phyloP scores from a whole-genome alignment of 2,329 filamentous ascomycete species.

The Zymoseptoria ardabiliae region DNA sequence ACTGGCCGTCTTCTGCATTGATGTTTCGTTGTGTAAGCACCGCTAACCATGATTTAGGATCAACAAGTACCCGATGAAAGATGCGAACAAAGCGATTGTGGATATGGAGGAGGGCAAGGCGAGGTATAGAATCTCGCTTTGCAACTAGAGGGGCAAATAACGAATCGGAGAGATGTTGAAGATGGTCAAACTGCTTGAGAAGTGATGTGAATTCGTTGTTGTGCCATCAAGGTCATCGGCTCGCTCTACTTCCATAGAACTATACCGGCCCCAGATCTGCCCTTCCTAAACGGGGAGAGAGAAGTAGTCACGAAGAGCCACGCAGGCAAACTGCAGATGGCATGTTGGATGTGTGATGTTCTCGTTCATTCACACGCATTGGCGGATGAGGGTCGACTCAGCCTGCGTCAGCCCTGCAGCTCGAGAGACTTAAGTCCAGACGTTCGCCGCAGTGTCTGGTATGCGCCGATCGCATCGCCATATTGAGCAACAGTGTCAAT shows the following conservation, averaged over 20 bases:
- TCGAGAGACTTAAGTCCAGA: too few species aligned
- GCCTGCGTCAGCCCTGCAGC: too few species aligned
- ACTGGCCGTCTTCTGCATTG: background rate
- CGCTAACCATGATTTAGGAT: slow-evolving; percentile 32
- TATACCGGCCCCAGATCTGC: background rate
- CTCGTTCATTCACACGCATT: too few species aligned
- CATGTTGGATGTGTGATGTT: too few species aligned
- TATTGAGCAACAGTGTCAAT: too few species aligned
- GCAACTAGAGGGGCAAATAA: slow-evolving; percentile 11
- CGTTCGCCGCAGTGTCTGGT: too few species aligned
- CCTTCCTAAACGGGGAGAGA: too few species aligned
- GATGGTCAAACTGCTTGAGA: background rate
- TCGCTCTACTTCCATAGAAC: background rate
- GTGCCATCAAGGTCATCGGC: background rate
- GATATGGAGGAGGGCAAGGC: slow-evolving; percentile 52
- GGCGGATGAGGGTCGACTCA: too few species aligned
- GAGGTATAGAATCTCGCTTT: slow-evolving; percentile 31
- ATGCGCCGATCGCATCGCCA: too few species aligned
- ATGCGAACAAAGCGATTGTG: slow-evolving; percentile 50
- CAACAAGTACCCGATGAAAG: slow-evolving; percentile 52
- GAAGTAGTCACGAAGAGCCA: too few species aligned
- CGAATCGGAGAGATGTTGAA: background rate
- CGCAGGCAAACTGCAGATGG: too few species aligned
- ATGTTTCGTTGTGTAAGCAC: background rate
- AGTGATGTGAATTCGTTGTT: background rate